phyloP scores from a whole-genome alignment of 768 basidiomycete species.

The Termitomyces sp. region DNA sequence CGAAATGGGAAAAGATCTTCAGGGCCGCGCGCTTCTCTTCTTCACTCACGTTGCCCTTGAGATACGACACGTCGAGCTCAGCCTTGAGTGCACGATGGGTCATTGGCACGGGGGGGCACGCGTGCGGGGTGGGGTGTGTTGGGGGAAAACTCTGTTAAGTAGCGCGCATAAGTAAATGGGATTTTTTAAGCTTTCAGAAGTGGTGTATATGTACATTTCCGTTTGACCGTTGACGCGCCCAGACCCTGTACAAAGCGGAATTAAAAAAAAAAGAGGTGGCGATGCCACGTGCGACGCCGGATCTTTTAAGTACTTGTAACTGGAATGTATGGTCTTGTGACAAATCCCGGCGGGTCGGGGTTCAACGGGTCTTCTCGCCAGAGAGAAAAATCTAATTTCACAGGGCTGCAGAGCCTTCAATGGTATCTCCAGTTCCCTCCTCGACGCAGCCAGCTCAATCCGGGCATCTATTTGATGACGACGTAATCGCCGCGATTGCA shows the following conservation, averaged over 20 bases:
- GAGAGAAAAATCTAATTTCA: no score
- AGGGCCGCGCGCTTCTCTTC: slow-evolving; percentile 29
- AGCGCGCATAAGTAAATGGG: not conserved
- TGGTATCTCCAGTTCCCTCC: not conserved
- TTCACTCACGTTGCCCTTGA: slow-evolving; percentile 35
- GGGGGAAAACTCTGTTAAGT: not conserved
- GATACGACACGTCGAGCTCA: slow-evolving; percentile 19
- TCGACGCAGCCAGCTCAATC: not conserved
- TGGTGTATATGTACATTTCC: not conserved
- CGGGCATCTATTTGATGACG: slow-evolving; percentile 17
- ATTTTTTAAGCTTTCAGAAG: slow-evolving; percentile 1
- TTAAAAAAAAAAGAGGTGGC: no score
- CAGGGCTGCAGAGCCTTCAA: no score
- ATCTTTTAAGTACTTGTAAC: no score
- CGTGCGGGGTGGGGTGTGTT: not conserved
- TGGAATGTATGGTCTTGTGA: no score
- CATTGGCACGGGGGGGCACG: not conserved
- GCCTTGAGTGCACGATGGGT: not conserved
- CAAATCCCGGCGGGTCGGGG: no score
- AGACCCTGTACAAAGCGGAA: no score
- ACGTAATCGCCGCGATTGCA: slow-evolving; percentile 18
- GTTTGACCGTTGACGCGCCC: not conserved
- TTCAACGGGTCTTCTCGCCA: no score
- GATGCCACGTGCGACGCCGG: no score
- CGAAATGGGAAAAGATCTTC: slow-evolving; percentile 29